Evolutionary conservation across 805 yeast species (phyloP).

Genomic region (Candida sakaeoensis): DNA sequence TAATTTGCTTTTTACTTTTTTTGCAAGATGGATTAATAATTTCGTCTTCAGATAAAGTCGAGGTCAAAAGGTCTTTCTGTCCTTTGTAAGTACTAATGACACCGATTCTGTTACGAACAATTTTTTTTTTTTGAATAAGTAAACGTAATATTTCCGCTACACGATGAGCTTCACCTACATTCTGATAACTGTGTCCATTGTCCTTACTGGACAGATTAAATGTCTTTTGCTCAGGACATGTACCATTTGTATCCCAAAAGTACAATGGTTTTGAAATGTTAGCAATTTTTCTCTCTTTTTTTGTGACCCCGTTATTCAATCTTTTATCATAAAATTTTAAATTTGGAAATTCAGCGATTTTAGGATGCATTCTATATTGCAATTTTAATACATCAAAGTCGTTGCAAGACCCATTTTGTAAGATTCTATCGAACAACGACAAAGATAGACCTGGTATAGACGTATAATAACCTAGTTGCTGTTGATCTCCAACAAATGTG

Average conservation of each 20-base stretch:
- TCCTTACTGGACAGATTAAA: slow-evolving; percentile 42
- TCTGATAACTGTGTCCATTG: slow-evolving; percentile 55
- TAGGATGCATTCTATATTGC: slow-evolving; percentile 66
- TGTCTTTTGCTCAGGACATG: slow-evolving; percentile 44
- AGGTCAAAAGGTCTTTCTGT: slow-evolving; percentile 62
- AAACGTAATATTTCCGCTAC: slow-evolving; percentile 45
- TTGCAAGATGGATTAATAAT: slow-evolving; percentile 52
- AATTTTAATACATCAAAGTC: slow-evolving; percentile 65
- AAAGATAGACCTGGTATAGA: slow-evolving; percentile 61
- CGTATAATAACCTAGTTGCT: slow-evolving; percentile 67
- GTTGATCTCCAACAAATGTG: slow-evolving; percentile 66
- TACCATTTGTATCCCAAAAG: slow-evolving; percentile 56
- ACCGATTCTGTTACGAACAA: slow-evolving; percentile 51
- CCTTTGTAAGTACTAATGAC: slow-evolving; percentile 71
- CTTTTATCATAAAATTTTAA: slow-evolving; percentile 45
- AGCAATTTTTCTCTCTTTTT: slow-evolving; percentile 42
- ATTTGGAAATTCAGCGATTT: slow-evolving; percentile 55
- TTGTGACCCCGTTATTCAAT: slow-evolving; percentile 56
- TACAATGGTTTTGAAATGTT: slow-evolving; percentile 50
- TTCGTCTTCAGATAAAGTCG: slow-evolving; percentile 43
- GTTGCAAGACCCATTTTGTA: slow-evolving; percentile 54
- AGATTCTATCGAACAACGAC: slow-evolving; percentile 64
- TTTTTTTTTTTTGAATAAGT: slow-evolving; percentile 51
- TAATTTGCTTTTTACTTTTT: slow-evolving; percentile 48
- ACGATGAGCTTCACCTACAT: slow-evolving; percentile 47